Evolutionary conservation across 2,329 filamentous ascomycete genomes (phyloP), one percentile per base, ranked within the genome.

Genomic region (Penicillium digitatum): DNA sequence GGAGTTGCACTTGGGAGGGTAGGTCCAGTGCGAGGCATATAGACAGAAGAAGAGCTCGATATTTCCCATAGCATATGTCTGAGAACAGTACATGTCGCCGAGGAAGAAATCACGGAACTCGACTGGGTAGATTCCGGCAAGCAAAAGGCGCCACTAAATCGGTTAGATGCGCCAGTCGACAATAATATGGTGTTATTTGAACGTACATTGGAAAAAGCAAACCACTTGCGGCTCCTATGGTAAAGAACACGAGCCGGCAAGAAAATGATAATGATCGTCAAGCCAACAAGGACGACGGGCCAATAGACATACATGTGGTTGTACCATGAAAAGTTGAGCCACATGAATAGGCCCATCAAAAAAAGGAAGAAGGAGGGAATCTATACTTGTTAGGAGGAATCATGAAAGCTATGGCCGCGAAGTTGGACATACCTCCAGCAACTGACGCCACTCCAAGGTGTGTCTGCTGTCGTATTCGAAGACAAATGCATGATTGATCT

Each of bases 51-150:
- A 96, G 0, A 97, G 78, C 64, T 91, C 89, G 37, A 96, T 82
- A 67, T 97, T 96, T 57, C 89, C 87, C 74, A 90, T 89, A 16
- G 87, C 83, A 72, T 99, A 99, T 6, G 92, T 95, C 53, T 95
- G 79, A 3, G 94, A 97, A 74, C 93, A 97, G 73, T 95, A 96
- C 80, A 97, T 96, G 70, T 99, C 94, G 49, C 94, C 94, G 0
- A 97, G 81, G 73, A 96, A 97, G 76, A 99, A 97, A 73, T 99
- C 94, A 55, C 92, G 85, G 71, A 97, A 99, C 70, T 97, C 93
- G 47, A 99, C 94, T 1, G 90, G 90, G 67, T 95, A 96, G 20
- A 95, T 71, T 4, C 92, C 92, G 14, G 93, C 90, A 46, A 93
- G 81, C 50, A 95, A 76, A 18, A 97, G 79, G 57, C 94, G 89